These are phyloP conservation scores for Tetraselmis striata DNA, from an alignment of 139 green algal species.

Conservation along the genomic window DNA sequence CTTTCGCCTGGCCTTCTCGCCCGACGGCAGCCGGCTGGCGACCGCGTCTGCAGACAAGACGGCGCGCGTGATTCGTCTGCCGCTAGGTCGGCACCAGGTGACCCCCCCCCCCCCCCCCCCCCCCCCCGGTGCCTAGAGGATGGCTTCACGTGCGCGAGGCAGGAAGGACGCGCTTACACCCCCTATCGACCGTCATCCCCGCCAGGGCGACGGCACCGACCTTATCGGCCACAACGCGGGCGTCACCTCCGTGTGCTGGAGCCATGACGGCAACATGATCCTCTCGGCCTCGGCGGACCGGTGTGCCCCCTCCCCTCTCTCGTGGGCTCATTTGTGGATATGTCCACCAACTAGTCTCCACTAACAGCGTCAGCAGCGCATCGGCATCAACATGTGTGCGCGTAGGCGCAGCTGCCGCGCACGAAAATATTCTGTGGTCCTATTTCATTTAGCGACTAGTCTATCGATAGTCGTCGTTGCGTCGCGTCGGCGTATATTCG, in stretches of 20 bases:
- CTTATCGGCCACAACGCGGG: conserved; percentile 32
- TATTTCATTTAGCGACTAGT: too few species aligned
- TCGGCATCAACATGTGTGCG: not conserved
- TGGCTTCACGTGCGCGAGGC: too few species aligned
- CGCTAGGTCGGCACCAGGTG: conserved; percentile 27
- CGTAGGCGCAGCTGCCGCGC: not conserved
- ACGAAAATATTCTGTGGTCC: too few species aligned
- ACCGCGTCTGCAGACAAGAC: conserved; percentile 39
- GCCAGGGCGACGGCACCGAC: conserved; percentile 31
- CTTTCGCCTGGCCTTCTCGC: conserved; percentile 15
- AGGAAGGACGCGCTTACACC: too few species aligned
- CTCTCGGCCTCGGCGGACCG: conserved; percentile 46
- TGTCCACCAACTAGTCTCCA: not conserved
- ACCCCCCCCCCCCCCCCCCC: too few species aligned
- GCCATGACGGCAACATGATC: conserved; percentile 30
- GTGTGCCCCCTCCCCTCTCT: too few species aligned
- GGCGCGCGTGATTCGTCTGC: conserved; percentile 38
- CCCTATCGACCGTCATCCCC: too few species aligned
- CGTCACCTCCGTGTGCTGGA: conserved; percentile 28
- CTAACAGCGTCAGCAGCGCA: too few species aligned
- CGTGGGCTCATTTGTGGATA: not conserved
- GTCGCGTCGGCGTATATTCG: too few species aligned
- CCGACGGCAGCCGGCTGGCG: conserved; percentile 41
- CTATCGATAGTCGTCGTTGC: too few species aligned
- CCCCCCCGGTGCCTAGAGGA: too few species aligned